Conservation (phyloP, 2,329 filamentous ascomycete species). For the Venturia asperata region DNA sequence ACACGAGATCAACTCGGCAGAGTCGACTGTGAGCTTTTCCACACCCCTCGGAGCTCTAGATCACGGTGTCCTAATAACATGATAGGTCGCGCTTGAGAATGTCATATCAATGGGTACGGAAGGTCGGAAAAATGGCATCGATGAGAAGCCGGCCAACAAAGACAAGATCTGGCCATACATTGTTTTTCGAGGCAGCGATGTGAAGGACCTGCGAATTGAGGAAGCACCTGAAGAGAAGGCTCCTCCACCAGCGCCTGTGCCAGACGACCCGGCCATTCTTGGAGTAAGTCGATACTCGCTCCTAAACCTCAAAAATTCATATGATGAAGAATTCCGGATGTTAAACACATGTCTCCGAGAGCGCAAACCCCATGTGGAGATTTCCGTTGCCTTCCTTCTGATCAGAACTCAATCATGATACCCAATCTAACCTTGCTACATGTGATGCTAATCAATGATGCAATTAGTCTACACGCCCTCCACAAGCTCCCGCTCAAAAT, state of each 20-base stretch:
- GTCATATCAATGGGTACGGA: constrained; percentile 93
- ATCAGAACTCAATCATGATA: constrained; percentile 37
- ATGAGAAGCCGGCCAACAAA: constrained; percentile 61
- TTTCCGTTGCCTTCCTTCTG: constrained; percentile 99
- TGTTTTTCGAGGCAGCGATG: constrained; percentile 94
- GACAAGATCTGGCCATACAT: constrained; percentile 97
- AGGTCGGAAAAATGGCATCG: constrained; percentile 70
- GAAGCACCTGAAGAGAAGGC: constrained; percentile 61
- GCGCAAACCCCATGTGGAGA: constrained; percentile 93
- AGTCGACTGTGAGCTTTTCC: constrained; percentile 54
- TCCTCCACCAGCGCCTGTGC: constrained; percentile 69
- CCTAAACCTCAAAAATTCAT: constrained; percentile 28
- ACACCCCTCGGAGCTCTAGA: neutral
- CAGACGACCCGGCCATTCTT: constrained; percentile 92
- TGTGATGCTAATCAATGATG: constrained; percentile 19
- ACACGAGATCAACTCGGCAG: constrained; percentile 96
- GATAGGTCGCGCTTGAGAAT: constrained; percentile 82
- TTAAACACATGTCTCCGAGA: constrained; percentile 84
- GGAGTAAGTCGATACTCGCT: constrained; percentile 63
- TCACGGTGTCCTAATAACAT: neutral
- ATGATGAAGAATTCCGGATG: constrained; percentile 99
- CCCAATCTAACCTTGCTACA: constrained; percentile 23
- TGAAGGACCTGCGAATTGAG: constrained; percentile 94
- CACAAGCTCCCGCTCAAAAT: constrained; percentile 14
- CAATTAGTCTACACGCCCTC: constrained; percentile 19